These are phyloP conservation scores for Rhizopogon parksii DNA, from an alignment of 1,284 basidiomycete species.

Conservation along the genomic window DNA sequence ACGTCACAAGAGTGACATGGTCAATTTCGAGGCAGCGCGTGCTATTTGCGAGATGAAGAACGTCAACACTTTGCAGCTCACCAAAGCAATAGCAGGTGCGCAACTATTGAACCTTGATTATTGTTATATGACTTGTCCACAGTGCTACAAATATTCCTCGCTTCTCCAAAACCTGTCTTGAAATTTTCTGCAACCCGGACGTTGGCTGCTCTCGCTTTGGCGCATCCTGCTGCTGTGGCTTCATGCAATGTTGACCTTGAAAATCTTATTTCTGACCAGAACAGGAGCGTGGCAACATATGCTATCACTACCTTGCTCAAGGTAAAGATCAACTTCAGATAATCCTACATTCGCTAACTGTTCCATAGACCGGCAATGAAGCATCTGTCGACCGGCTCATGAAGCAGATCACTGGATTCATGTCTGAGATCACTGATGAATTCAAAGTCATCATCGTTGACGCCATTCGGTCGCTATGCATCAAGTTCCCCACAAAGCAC, in stretches of 20 bases:
- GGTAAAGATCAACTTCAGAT: slow-evolving; percentile 33
- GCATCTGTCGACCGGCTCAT: slow-evolving; percentile 97
- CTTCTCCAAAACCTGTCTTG: slow-evolving; percentile 87
- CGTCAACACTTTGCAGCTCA: slow-evolving; percentile 72
- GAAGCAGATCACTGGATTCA: slow-evolving; percentile 99
- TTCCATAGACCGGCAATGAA: slow-evolving; percentile 85
- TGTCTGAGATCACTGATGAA: slow-evolving; percentile 99
- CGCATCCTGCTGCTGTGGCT: slow-evolving; percentile 81
- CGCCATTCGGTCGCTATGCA: slow-evolving; percentile 94
- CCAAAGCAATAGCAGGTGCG: slow-evolving; percentile 82
- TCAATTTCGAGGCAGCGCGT: slow-evolving; percentile 97
- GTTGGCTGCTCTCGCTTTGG: slow-evolving; percentile 80
- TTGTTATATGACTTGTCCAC: slow-evolving; percentile 7
- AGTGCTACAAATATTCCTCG: slow-evolving; percentile 91
- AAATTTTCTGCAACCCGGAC: slow-evolving; percentile 98
- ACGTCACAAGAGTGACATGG: slow-evolving; percentile 99
- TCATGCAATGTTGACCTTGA: slow-evolving; percentile 97
- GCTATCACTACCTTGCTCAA: slow-evolving; percentile 98
- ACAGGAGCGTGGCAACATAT: slow-evolving; percentile 96
- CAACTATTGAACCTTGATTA: slow-evolving; percentile 5
- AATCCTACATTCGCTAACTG: slow-evolving; percentile 9
- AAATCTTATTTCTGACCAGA: slow-evolving; percentile 93
- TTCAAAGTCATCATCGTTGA: slow-evolving; percentile 99
- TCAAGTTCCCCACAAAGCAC: slow-evolving; percentile 98
- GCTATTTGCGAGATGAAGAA: slow-evolving; percentile 95